phyloP scores from a whole-genome alignment of 768 basidiomycete genomes.

The Amanita muscaria region DNA sequence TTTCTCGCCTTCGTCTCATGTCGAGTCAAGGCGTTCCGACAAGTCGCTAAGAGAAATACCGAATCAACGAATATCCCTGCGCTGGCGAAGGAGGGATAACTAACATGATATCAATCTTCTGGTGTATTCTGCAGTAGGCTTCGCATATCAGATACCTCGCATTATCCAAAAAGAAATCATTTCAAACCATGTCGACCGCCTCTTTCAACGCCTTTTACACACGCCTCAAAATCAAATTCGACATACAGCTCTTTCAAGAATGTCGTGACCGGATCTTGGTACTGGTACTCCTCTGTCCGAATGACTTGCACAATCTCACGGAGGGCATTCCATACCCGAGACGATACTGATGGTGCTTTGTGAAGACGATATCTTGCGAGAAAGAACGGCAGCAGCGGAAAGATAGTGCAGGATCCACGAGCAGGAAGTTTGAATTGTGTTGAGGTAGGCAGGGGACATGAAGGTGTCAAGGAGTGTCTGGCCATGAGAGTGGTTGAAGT shows the following conservation, averaged over 20 bases:
- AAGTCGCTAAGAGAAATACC: conserved; percentile 51
- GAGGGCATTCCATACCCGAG: conserved; percentile 81
- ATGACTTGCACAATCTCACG: conserved; percentile 89
- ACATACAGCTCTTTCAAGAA: conserved; percentile 92
- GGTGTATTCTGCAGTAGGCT: conserved; percentile 96
- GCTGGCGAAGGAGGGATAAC: conserved; percentile 13
- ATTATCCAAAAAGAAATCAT: conserved; percentile 98
- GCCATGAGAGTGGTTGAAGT: conserved; percentile 93
- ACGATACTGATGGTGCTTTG: conserved; percentile 35
- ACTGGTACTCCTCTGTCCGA: conserved; percentile 90
- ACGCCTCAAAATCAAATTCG: conserved; percentile 93
- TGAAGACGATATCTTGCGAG: conserved; percentile 66
- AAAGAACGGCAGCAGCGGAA: conserved; percentile 86
- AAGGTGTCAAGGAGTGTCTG: conserved; percentile 92
- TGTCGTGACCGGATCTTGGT: conserved; percentile 84
- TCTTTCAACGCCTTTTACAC: conserved; percentile 75
- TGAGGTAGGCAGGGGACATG: conserved; percentile 93
- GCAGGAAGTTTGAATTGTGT: conserved; percentile 93
- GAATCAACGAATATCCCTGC: no score
- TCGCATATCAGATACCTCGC: conserved; percentile 94
- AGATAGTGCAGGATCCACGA: conserved; percentile 96
- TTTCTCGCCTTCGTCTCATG: conserved; percentile 94
- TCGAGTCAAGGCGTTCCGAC: conserved; percentile 86
- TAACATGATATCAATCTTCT: conserved; percentile 83
- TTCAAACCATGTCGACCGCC: conserved; percentile 74